Base-by-base conservation (phyloP, 2,329 filamentous ascomycete species). In the Fusarium nematophilum region DNA sequence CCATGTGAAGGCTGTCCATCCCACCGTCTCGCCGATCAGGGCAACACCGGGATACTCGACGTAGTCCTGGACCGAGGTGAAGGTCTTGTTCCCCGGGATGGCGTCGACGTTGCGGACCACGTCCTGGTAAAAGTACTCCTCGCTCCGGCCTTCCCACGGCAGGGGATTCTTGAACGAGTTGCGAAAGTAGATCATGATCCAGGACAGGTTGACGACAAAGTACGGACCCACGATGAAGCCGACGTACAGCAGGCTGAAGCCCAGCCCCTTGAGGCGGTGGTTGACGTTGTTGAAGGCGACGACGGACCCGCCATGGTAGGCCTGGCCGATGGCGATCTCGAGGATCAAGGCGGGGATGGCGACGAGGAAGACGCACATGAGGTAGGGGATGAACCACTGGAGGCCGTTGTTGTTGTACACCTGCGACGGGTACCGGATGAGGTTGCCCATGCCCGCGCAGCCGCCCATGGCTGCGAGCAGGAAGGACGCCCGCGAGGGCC, bases 291-390 rank as follows among this genome's bases (percentile, higher is more conserved):
- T 81, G 67, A 78, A 85, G 5, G 83, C 82, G 47, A 85, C 80
- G 31, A 84, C 81, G 3, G 78, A 80, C 10, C 83, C 83, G 31
- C 81, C 83, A 10, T 82, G 81, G 64, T 85, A 84, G 5, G 83
- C 83, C 64, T 86, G 90, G 39, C 92, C 92, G 46, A 91, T 92
- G 47, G 90, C 90, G 44, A 86, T 83, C 66, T 86, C 84, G 17
- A 86, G 78, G 10, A 85, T 78, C 30, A 86, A 76, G 0, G 80
- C 77, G 0, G 83, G 84, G 37, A 86, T 85, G 30, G 83, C 83
- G 52, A 86, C 78, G 9, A 85, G 70, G 53, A 84, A 81, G 13
- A 86, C 77, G 6, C 81, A 81, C 51, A 86, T 72, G 5, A 86
- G 67, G 57, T 86, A 86, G 0, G 83, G 84, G 14, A 86, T 80